These are phyloP conservation scores for Solanum hybrid DNA, from an alignment of 305 asterid species.

Conservation along the genomic window DNA sequence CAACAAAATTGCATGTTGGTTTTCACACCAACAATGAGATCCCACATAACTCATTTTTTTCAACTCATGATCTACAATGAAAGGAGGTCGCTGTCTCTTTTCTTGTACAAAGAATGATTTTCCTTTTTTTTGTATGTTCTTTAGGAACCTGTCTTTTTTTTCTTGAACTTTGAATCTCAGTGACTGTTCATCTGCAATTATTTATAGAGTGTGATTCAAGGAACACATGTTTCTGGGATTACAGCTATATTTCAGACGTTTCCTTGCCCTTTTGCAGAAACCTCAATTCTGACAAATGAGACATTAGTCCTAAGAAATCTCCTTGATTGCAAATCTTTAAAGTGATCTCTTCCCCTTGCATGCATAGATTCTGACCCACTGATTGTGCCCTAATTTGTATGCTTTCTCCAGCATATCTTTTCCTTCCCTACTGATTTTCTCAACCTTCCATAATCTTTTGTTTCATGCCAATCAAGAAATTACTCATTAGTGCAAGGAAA, in stretches of 20 bases:
- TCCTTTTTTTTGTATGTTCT: background rate
- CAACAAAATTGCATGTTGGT: background rate
- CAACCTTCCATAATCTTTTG: background rate
- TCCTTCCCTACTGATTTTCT: background rate
- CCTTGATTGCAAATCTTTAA: background rate
- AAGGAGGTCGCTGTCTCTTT: background rate
- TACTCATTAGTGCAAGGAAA: background rate
- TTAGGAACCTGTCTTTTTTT: background rate
- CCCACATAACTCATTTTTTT: background rate
- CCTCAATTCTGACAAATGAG: background rate
- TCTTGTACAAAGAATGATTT: background rate
- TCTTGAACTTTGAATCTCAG: background rate
- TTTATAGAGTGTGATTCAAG: background rate
- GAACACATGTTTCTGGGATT: background rate
- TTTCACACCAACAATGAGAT: background rate
- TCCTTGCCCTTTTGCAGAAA: background rate
- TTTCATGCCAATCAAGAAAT: background rate
- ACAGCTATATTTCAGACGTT: background rate
- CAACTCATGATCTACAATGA: background rate
- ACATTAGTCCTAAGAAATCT: background rate
- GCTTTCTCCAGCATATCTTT: background rate
- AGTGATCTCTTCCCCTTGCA: background rate
- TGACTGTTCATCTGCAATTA: background rate
- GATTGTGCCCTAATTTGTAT: background rate
- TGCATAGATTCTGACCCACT: background rate